Percentiles rank a stretch among this genome's conserved stretches.
Conservation (phyloP, 495 filamentous ascomycete genomes). For the Pseudoneurospora amorphoporcata region DNA sequence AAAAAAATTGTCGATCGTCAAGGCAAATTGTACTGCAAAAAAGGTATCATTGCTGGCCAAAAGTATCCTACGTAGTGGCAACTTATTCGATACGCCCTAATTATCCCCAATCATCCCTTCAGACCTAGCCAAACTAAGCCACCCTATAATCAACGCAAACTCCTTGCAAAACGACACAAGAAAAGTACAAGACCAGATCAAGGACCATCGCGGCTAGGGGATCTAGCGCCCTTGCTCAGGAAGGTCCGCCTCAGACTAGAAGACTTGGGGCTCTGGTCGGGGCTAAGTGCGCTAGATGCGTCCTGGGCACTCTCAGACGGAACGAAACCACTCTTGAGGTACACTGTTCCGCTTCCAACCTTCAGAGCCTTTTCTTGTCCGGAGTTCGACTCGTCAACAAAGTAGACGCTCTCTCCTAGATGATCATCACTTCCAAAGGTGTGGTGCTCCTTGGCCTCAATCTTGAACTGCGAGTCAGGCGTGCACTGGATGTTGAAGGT, state of each 20-base stretch:
- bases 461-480: conserved; percentile 75
- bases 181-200: background rate
- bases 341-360: conserved; percentile 57
- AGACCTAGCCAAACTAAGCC: background rate
- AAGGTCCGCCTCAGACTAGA: conserved; percentile 35
- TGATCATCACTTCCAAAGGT: conserved; percentile 71
- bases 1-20: background rate
- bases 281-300: conserved; percentile 9
- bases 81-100: background rate
- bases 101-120: background rate
- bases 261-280: conserved; percentile 42
- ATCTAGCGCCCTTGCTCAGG: conserved; percentile 42
- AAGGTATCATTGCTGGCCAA: background rate
- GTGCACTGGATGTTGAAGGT: conserved; percentile 66
- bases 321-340: conserved; percentile 55
- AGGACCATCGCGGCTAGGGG: background rate
- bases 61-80: background rate
- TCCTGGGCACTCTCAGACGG: conserved; percentile 12
- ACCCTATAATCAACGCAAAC: background rate
- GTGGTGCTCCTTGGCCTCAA: conserved; percentile 74
- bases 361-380: conserved; percentile 64
- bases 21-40: background rate
- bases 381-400: conserved; percentile 70
- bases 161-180: background rate
- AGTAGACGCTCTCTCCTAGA: conserved; percentile 78